Evolutionary conservation across 169 alveolate species (phyloP).

Genomic region (Plasmodium gonderi): DNA sequence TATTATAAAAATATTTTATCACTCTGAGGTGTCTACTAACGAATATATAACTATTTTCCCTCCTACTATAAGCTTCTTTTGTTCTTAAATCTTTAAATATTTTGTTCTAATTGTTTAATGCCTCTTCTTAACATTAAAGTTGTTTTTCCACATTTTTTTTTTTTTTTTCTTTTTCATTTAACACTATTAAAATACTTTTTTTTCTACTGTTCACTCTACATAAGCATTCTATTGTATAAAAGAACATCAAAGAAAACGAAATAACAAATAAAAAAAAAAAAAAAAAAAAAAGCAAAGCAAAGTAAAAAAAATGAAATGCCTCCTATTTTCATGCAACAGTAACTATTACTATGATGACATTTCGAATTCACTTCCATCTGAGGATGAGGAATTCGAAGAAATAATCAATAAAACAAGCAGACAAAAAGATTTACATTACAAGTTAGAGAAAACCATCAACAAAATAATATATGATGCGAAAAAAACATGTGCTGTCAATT

Average conservation of each 20-base stretch:
- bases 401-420: conserved; percentile 3
- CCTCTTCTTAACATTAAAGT: too few relatives aligned
- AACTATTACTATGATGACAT: conserved; percentile 19
- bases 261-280: too few relatives aligned
- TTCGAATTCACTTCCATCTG: conserved; percentile 6
- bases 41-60: too few relatives aligned
- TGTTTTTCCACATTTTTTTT: neutral
- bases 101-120: too few relatives aligned
- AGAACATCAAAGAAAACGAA: neutral
- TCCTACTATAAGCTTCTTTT: too few relatives aligned
- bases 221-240: neutral
- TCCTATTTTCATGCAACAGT: conserved; percentile 51
- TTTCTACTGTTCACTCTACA: neutral
- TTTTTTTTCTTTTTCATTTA: neutral
- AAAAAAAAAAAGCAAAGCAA: too few relatives aligned
- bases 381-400: conserved; percentile 42
- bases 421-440: conserved; percentile 12
- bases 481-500: conserved; percentile 15
- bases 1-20: neutral
- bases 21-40: neutral
- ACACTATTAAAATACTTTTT: too few relatives aligned
- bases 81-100: too few relatives aligned
- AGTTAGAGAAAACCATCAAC: conserved; percentile 42
- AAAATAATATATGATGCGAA: conserved; percentile 40
- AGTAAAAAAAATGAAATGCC: conserved; percentile 20